Evolutionary conservation across 139 green algal species (phyloP), one percentile per base, ranked within the genome.

Genomic region (Chlorella sp.): DNA sequence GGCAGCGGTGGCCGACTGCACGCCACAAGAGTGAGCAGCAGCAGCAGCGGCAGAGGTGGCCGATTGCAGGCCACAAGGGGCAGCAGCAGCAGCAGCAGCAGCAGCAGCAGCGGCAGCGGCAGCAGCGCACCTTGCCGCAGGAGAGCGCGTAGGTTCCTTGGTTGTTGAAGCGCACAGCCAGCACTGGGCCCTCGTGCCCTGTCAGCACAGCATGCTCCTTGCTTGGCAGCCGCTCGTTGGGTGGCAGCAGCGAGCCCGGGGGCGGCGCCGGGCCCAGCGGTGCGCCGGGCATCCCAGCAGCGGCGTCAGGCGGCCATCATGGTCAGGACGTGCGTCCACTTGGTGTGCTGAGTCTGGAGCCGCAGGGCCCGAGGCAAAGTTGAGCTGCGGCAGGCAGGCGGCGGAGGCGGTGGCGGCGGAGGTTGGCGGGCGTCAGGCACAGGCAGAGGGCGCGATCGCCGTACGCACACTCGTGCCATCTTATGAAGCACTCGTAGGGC

Each of bases 131-230:
- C 94, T 98, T 98, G 81, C 97, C 97, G 66, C 96, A 96, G 9
- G 96, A 96, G 0, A 99, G 36, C 92, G 92, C 97, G 93, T 99
- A 98, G 11, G 93, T 96, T 39, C 97, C 97, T 16, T 92, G 80
- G 1, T 26, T 78, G 93, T 98, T 99, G 94, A 98, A 98, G 19
- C 96, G 93, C 36, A 98, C 95, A 9, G 95, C 94, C 36, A 98
- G 90, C 32, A 99, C 97, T 0, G 97, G 90, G 1, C 97, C 97
- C 26, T 98, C 95, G 86, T 99, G 97, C 0, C 95, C 96, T 68
- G 88, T 92, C 11, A 99, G 86, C 18, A 69, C 83, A 16, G 40
- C 69, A 14, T 71, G 36, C 73, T 89, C 84, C 1, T 14, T 79
- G 73, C 22, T 75, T 53, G 89, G 85, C 61, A 92, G 84, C 28